These are phyloP conservation scores for Letharia columbiana DNA, from an alignment of 495 filamentous ascomycete genomes.

Conservation along the genomic window DNA sequence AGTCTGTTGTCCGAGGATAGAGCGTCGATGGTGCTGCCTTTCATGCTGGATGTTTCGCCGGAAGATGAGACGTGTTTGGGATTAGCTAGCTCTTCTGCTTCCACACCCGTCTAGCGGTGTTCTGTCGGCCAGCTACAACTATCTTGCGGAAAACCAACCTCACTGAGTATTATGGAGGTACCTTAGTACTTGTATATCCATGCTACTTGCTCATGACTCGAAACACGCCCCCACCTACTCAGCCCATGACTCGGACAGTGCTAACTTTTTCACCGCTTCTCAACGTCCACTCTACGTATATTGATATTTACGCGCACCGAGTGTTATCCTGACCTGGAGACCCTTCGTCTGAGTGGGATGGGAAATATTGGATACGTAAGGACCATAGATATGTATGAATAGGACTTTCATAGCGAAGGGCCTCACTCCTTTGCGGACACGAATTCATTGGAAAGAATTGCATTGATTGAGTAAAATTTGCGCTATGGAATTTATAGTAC, in stretches of 20 bases:
- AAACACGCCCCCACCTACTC: neutral
- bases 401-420: neutral
- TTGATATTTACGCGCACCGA: neutral
- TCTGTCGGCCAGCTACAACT: no score
- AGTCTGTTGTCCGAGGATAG: neutral
- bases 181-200: no score
- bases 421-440: neutral
- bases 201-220: neutral
- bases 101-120: no score
- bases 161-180: no score
- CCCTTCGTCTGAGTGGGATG: neutral
- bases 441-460: neutral
- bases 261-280: neutral
- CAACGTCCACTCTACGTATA: neutral
- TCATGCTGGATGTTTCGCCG: neutral
- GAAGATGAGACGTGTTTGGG: neutral
- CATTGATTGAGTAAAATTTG: neutral
- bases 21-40: neutral
- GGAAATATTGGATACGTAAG: neutral
- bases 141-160: no score
- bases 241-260: neutral
- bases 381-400: neutral
- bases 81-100: neutral
- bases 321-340: neutral
- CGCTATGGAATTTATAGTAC: neutral